These are phyloP conservation scores for Gloeopeniophorella convolvens DNA, from an alignment of 768 basidiomycete species.

Conservation along the genomic window DNA sequence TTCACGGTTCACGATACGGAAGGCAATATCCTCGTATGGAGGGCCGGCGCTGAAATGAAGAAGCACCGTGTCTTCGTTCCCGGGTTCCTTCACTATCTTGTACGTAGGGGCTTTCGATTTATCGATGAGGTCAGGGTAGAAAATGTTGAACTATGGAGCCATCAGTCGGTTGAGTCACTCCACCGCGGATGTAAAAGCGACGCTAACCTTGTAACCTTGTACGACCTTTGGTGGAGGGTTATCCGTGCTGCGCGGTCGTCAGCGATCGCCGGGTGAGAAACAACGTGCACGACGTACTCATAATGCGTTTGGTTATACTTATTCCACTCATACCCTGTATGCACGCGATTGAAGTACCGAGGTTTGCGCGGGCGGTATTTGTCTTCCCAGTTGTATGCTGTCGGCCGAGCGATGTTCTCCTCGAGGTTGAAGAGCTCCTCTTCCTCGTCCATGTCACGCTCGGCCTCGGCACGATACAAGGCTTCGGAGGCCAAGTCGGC, in stretches of 20 bases:
- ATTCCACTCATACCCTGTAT: conserved; percentile 99
- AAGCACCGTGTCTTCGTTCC: conserved; percentile 92
- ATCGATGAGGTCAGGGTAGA: conserved; percentile 99
- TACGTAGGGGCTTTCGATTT: conserved; percentile 96
- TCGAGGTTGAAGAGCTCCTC: conserved; percentile 94
- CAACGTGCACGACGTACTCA: conserved; percentile 55
- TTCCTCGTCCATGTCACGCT: conserved; percentile 90
- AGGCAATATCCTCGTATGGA: conserved; percentile 98
- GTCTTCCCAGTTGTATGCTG: conserved; percentile 96
- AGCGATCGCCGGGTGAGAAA: conserved; percentile 9
- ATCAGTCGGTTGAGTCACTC: conserved; percentile 18
- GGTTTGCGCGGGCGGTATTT: conserved; percentile 97
- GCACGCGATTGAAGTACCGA: conserved; percentile 96
- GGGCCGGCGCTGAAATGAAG: conserved; percentile 94
- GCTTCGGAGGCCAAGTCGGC: conserved; percentile 85
- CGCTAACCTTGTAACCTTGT: conserved; percentile 86
- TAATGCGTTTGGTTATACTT: conserved; percentile 99
- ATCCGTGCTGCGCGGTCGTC: conserved; percentile 60
- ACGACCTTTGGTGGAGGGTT: conserved; percentile 99
- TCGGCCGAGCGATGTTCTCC: conserved; percentile 76
- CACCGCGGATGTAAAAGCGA: neutral
- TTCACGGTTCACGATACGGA: conserved; percentile 93
- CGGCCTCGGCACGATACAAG: conserved; percentile 84
- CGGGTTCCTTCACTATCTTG: conserved; percentile 88
- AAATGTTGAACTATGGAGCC: conserved; percentile 74